phyloP scores from a whole-genome alignment of 345 rosid species.

The Syzygium oleosum region DNA sequence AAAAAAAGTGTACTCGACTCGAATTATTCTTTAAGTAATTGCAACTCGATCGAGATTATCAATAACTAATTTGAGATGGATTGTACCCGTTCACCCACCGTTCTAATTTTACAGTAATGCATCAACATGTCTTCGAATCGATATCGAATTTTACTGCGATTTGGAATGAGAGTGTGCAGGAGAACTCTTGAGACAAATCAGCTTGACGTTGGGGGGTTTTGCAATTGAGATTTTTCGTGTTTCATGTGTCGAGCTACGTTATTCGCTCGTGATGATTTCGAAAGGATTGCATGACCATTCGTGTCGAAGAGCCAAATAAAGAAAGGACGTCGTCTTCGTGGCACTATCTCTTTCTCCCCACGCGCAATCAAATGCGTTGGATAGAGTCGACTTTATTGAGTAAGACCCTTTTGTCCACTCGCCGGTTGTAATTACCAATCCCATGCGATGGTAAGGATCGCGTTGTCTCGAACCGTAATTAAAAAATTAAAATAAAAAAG shows the following conservation, averaged over 20 bases:
- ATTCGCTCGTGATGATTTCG: rapidly evolving
- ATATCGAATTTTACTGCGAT: not conserved
- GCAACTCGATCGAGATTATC: rapidly evolving
- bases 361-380: not conserved
- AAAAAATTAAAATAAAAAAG: not conserved
- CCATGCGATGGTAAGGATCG: rapidly evolving
- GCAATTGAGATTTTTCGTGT: not conserved
- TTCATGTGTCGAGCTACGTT: not conserved
- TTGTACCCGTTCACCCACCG: not conserved
- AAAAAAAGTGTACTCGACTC: not conserved
- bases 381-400: not conserved
- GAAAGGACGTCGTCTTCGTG: not conserved
- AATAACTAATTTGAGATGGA: not conserved
- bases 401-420: not conserved
- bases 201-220: rapidly evolving
- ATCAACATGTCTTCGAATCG: rapidly evolving
- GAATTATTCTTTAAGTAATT: not conserved
- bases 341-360: too few relatives aligned
- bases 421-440: not conserved
- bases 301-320: not conserved
- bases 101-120: rapidly evolving
- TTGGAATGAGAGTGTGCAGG: rapidly evolving
- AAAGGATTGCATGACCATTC: not conserved
- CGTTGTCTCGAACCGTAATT: not conserved
- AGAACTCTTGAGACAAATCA: not conserved